A percentile compares a stretch with the other conserved stretches of the same genome.
phyloP scores from a whole-genome alignment of 169 alveolate genomes.

The Haemoproteus tartakovskyi region DNA sequence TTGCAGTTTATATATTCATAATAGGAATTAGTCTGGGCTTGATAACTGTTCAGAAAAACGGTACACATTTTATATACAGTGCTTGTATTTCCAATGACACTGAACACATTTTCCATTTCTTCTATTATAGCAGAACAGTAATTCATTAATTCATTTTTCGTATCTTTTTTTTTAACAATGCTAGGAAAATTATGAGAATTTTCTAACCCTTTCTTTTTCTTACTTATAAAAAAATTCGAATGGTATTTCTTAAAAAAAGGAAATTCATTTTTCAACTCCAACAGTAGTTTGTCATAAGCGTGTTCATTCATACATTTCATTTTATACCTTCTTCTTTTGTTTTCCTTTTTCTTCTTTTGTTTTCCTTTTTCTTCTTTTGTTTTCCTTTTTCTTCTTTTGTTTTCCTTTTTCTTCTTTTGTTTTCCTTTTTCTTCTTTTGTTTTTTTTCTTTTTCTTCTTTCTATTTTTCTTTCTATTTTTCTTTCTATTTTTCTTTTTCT shows the following conservation, averaged over 20 bases:
- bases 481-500: no score
- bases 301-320: slow-evolving; percentile 15
- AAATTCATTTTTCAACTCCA: slow-evolving; percentile 32
- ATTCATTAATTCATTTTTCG: slow-evolving; percentile 3
- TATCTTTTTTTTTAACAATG: slow-evolving; percentile 1
- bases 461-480: no score
- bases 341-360: slow-evolving; percentile 6
- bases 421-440: no score
- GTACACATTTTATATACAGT: slow-evolving; percentile 23
- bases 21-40: slow-evolving; percentile 11
- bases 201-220: slow-evolving; percentile 5
- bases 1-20: slow-evolving; percentile 23
- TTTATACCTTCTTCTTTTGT: no score
- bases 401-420: no score
- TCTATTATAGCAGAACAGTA: slow-evolving; percentile 7
- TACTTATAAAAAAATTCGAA: slow-evolving; percentile 32
- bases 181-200: neutral
- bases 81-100: slow-evolving; percentile 16
- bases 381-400: no score
- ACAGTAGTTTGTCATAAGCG: slow-evolving; percentile 22
- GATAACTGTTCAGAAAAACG: slow-evolving; percentile 18
- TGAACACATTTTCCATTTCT: slow-evolving; percentile 27
- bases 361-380: no score
- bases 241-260: slow-evolving; percentile 29
- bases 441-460: no score